Evolutionary conservation across 192 early-diverging fungal genomes (phyloP).

Genomic region (Coemansia sp.): DNA sequence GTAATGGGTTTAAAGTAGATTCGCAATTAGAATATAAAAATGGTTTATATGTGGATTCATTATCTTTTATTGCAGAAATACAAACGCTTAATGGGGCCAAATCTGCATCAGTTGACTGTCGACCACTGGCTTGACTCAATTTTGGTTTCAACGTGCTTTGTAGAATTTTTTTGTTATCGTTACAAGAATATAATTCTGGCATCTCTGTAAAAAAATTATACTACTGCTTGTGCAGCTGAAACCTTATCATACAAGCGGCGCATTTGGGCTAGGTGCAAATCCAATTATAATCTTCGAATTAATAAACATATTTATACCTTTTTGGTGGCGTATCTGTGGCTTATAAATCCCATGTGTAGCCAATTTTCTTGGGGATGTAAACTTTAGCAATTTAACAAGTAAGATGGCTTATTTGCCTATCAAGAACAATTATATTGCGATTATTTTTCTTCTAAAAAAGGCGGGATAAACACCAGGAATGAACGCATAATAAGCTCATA

Average conservation of each 20-base stretch:
- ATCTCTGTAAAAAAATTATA: no score
- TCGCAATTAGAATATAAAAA: neutral
- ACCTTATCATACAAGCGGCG: no score
- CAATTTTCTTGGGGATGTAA: neutral
- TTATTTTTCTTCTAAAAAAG: no score
- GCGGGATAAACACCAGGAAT: no score
- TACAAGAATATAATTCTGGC: no score
- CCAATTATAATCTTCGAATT: neutral
- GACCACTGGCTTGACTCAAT: no score
- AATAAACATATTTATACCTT: neutral
- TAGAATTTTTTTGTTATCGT: no score
- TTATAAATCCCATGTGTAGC: neutral
- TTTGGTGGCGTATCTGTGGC: neutral
- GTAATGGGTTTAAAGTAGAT: neutral
- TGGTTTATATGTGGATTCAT: neutral
- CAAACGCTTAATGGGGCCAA: neutral
- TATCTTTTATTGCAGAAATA: neutral
- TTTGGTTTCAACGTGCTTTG: no score
- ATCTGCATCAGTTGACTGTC: no score
- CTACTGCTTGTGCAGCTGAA: no score
- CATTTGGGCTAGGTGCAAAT: no score
- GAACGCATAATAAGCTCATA: no score
- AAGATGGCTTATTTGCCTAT: neutral
- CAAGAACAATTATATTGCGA: neutral
- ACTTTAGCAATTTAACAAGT: neutral